Conservation (phyloP, 371 early-diverging fungal genomes). For the Mucor mucedo region DNA sequence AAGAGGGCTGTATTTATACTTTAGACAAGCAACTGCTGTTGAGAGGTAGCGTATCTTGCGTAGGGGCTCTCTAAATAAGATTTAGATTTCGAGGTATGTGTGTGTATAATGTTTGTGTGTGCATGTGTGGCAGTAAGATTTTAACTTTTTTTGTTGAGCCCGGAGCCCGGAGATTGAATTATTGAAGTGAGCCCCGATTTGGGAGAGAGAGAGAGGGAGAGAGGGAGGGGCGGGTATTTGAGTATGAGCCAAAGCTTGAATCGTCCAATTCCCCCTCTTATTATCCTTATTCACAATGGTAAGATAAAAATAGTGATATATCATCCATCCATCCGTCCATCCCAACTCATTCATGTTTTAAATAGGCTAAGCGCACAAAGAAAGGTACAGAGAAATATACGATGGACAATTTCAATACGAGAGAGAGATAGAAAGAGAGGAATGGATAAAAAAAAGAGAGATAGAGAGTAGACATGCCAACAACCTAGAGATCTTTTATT, state of each 20-base stretch:
- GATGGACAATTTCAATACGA: conserved; percentile 3
- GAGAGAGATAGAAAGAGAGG: neutral
- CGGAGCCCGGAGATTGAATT: too few relatives aligned
- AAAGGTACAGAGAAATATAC: conserved; percentile 8
- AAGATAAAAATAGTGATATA: conserved; percentile 1
- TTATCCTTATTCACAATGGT: conserved; percentile 27
- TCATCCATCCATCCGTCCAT: conserved; percentile 14
- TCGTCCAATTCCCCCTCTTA: conserved; percentile 20
- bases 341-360: neutral
- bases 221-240: neutral
- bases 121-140: too few relatives aligned
- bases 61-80: too few relatives aligned
- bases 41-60: too few relatives aligned
- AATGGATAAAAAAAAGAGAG: neutral
- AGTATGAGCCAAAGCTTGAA: neutral
- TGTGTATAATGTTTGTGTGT: too few relatives aligned
- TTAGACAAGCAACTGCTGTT: too few relatives aligned
- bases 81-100: too few relatives aligned
- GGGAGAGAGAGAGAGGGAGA: neutral
- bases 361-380: conserved; percentile 24
- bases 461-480: neutral
- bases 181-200: neutral
- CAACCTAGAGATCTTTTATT: too few relatives aligned
- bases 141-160: too few relatives aligned
- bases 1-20: too few relatives aligned